These are phyloP conservation scores for Endotrypanum monterogeii DNA, from an alignment of 208 protist genomes.

Conservation along the genomic window DNA sequence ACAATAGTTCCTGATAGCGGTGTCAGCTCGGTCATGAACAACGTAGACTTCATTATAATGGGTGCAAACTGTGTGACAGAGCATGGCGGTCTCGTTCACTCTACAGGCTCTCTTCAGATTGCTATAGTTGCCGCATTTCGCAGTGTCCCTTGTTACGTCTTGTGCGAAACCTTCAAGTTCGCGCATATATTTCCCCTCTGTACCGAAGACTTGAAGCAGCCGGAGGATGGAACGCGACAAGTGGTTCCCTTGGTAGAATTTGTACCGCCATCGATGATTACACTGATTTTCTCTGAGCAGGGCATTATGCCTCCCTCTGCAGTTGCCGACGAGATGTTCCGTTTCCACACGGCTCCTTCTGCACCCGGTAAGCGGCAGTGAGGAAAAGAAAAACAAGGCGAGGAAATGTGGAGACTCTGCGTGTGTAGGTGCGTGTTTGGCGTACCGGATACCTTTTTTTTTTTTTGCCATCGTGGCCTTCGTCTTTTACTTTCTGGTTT, in stretches of 20 bases:
- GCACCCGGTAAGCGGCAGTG: conserved; percentile 61
- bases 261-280: conserved; percentile 87
- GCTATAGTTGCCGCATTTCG: conserved; percentile 94
- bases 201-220: conserved; percentile 92
- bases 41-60: conserved; percentile 97
- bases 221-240: conserved; percentile 36
- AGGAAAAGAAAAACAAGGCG: background rate
- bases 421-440: background rate
- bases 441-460: background rate
- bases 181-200: conserved; percentile 96
- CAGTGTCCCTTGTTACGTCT: conserved; percentile 98
- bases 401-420: background rate
- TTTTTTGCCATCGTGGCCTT: background rate
- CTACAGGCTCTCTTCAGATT: conserved; percentile 97
- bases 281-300: conserved; percentile 98
- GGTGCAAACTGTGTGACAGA: conserved; percentile 98
- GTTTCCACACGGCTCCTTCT: conserved; percentile 75
- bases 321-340: conserved; percentile 98
- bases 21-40: conserved; percentile 82
- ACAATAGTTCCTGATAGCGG: conserved; percentile 91
- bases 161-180: conserved; percentile 99
- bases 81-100: conserved; percentile 99
- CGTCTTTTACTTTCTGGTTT: background rate
- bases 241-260: conserved; percentile 86
- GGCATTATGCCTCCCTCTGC: conserved; percentile 98